Conservation (phyloP, 2,329 filamentous ascomycete species). For the Colletotrichum sp. region DNA sequence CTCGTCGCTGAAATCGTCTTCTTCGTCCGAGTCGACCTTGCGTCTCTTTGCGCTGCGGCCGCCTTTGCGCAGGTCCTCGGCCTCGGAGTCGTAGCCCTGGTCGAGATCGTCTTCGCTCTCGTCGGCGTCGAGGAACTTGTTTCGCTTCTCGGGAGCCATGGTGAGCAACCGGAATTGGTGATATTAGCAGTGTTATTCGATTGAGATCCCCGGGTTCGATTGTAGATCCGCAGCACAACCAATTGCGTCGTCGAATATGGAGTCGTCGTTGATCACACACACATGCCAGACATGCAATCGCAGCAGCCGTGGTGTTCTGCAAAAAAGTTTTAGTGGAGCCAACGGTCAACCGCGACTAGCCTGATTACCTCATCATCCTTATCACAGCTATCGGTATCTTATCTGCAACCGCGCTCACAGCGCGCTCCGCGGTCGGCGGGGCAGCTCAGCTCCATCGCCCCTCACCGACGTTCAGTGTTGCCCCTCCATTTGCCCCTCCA, state of each 20-base stretch:
- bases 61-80: conserved; percentile 70
- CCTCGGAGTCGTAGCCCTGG: conserved; percentile 70
- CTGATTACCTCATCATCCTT: conserved; percentile 17
- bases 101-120: conserved; percentile 65
- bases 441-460: background rate
- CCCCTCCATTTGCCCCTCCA: conserved; percentile 11
- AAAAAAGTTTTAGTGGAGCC: conserved; percentile 17
- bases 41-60: conserved; percentile 67
- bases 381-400: background rate
- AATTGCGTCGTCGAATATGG: background rate
- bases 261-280: background rate
- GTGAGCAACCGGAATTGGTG: background rate
- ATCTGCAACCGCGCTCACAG: background rate
- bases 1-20: conserved; percentile 42
- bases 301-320: background rate
- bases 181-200: accelerated
- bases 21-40: conserved; percentile 56
- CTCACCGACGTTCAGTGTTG: background rate
- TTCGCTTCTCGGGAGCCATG: conserved; percentile 74
- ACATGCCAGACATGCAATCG: background rate
- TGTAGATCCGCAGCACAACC: background rate
- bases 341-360: conserved; percentile 7
- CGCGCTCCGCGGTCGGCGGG: conserved; percentile 8
- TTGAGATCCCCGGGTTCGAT: background rate
- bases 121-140: conserved; percentile 70